Base-by-base conservation (phyloP, 441 rosid species). In the Bocquillonia castaneifolia region DNA sequence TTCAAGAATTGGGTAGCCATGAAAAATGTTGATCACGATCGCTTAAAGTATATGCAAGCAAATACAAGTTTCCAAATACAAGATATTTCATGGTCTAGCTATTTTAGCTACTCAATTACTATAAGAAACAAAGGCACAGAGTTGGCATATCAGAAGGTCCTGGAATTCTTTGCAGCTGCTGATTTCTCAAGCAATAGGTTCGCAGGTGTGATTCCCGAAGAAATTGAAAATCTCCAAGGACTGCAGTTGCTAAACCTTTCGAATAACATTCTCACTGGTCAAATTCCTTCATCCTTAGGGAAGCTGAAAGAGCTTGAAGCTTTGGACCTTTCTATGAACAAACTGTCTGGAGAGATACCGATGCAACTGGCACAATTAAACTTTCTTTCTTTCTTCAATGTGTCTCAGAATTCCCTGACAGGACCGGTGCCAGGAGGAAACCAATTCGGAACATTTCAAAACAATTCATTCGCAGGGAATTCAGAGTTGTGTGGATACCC, bases 1-100 rank as follows among this genome's bases (percentile, higher is more conserved):
- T 84, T 82, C 72, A 59, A 63, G 68, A 59, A 72, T 77, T 77
- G 79, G 86, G 48, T 79, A 67, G 81, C 70, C 6, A 44, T 90
- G 97, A 71, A 81, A 68, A 58, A 63, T 80, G 63, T 85, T 79
- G 26, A 73, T 52, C 32, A 78, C 71, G 65, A 71, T 71, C 26
- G 69, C 79, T 7, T 7, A 5, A 12, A 37, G 10, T 76, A 73
- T 15, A 15, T 76, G 37, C 8, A 1, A 0, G n/a, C 34, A 12
- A 1, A 0, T 28, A 0, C 25, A 36, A 20, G 20, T 64, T 48
- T 65, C 10, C 12, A 9, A 47, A 0, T 31, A n/a, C 0, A 39
- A 31, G 18, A 26, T 7, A 17, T 26, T 44, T 7, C 67, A 47
- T 47, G 25, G 58, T 15, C 56, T 69, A 79, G 40, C 69, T 63